Conservation (phyloP, 179 eudicot species). For the Sideroxylon spinosum region DNA sequence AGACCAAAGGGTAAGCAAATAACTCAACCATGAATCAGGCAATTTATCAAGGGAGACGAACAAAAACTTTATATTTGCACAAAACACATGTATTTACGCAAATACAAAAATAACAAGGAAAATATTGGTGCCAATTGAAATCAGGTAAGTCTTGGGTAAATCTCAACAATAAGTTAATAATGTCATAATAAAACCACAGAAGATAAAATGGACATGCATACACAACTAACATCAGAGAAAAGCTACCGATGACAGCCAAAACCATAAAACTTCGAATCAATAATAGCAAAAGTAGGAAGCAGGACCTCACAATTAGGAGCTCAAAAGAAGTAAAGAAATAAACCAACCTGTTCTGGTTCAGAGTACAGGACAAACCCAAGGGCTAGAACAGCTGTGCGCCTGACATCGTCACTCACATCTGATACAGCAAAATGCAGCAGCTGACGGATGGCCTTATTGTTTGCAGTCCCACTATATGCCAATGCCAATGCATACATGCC, state of each 20-base stretch:
- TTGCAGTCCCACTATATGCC: conserved; percentile 94
- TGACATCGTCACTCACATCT: conserved; percentile 95
- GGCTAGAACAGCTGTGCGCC: conserved; percentile 91
- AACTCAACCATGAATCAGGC: not conserved
- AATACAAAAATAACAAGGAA: not conserved
- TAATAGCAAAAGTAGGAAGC: not conserved
- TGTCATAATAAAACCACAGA: not conserved
- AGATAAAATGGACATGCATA: not conserved
- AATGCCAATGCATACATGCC: conserved; percentile 97
- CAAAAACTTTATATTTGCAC: not conserved
- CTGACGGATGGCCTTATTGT: conserved; percentile 96
- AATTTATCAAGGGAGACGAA: not conserved
- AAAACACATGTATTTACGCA: not conserved
- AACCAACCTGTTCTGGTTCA: conserved; percentile 92
- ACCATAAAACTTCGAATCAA: not conserved
- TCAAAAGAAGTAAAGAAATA: not conserved
- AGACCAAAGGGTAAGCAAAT: conserved; percentile 7
- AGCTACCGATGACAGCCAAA: not conserved
- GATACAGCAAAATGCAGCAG: conserved; percentile 98
- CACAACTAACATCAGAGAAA: not conserved
- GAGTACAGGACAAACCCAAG: conserved; percentile 95
- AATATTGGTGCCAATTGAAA: not conserved
- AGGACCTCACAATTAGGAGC: not conserved
- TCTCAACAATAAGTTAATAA: not conserved
- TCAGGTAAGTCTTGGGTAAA: not conserved